Evolutionary conservation across 108 stramenopile species (phyloP).

Genomic region (Nitzschia sp.): DNA sequence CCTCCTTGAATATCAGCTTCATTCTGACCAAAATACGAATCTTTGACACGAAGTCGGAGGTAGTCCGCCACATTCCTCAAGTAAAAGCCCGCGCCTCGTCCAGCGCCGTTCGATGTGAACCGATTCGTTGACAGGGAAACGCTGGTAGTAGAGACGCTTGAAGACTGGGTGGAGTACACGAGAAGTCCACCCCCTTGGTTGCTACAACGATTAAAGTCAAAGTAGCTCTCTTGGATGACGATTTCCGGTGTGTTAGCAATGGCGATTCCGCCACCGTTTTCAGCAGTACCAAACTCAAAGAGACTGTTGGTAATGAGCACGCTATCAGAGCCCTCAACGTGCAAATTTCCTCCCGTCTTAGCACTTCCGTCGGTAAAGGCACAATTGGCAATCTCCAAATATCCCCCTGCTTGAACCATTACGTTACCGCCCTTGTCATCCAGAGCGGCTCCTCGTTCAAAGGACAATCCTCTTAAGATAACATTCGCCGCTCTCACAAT

Average conservation of each 20-base stretch:
- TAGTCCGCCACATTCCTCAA: background rate
- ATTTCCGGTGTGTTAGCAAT: background rate
- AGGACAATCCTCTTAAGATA: background rate
- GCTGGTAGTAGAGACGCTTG: background rate
- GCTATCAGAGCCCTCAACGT: background rate
- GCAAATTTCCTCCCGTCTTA: background rate
- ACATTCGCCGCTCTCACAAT: background rate
- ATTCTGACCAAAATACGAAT: background rate
- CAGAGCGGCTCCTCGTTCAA: background rate
- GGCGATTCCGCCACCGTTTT: background rate
- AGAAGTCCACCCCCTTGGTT: background rate
- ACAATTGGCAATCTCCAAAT: background rate
- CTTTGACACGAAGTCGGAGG: background rate
- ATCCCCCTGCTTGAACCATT: background rate
- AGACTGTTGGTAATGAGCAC: background rate
- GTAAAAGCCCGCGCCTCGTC: background rate
- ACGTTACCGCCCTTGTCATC: background rate
- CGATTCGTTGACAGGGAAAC: background rate
- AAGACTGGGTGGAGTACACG: background rate
- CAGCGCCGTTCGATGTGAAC: background rate
- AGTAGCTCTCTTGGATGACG: background rate
- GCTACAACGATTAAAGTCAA: background rate
- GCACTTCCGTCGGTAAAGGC: background rate
- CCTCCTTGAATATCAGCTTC: background rate
- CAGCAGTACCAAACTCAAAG: background rate